These are phyloP conservation scores for Populus alba DNA, from an alignment of 345 rosid genomes.

Conservation along the genomic window DNA sequence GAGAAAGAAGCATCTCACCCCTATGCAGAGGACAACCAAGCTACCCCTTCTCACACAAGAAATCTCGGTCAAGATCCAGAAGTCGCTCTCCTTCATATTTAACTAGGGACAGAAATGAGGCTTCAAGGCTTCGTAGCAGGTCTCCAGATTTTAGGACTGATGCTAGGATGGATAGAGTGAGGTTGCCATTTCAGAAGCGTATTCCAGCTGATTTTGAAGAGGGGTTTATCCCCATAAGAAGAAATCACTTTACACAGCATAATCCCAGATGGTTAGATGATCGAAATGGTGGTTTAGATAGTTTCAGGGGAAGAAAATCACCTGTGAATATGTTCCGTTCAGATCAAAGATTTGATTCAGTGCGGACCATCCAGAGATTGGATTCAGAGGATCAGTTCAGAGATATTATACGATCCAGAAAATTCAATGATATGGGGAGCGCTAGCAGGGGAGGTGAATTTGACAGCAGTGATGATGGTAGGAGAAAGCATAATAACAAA, in stretches of 20 bases:
- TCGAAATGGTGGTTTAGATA: constrained; percentile 29
- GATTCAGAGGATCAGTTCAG: constrained; percentile 21
- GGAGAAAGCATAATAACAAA: constrained; percentile 29
- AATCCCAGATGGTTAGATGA: constrained; percentile 38
- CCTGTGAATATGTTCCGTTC: constrained; percentile 32
- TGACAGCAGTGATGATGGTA: constrained; percentile 31
- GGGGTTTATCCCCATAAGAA: constrained; percentile 35
- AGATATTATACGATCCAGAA: constrained; percentile 11
- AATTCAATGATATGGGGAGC: constrained; percentile 23
- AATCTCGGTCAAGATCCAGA: constrained; percentile 44
- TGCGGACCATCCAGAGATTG: constrained; percentile 19
- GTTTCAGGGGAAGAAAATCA: constrained; percentile 39
- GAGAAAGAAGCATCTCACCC: constrained; percentile 51
- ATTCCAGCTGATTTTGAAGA: constrained; percentile 35
- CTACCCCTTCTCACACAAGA: constrained; percentile 27
- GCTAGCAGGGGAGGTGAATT: constrained; percentile 28
- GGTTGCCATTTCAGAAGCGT: constrained; percentile 43
- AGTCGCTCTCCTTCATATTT: constrained; percentile 41
- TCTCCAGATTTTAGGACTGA: constrained; percentile 42
- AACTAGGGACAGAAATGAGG: constrained; percentile 33
- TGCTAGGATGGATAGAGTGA: constrained; percentile 34
- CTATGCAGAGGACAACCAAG: constrained; percentile 29
- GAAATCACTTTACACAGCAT: constrained; percentile 33
- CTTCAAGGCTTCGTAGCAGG: constrained; percentile 38
- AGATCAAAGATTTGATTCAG: constrained; percentile 39